These are phyloP conservation scores for Talaromyces verruculosus DNA, from an alignment of 2,329 filamentous ascomycete genomes.

Conservation along the genomic window DNA sequence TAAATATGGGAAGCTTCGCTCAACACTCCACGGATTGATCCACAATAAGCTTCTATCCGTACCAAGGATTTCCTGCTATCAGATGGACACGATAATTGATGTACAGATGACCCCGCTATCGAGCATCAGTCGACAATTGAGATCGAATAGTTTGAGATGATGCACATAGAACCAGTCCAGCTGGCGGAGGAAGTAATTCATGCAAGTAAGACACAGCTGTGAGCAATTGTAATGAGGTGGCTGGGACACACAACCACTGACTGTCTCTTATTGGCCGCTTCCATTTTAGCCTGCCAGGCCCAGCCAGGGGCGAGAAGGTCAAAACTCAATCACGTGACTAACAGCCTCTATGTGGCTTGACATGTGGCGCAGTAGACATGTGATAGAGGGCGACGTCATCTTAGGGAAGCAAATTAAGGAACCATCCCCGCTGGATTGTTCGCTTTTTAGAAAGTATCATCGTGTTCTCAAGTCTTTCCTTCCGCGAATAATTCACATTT, in stretches of 20 bases:
- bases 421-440: not conserved
- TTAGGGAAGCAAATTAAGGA: not conserved
- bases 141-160: not conserved
- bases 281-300: not conserved
- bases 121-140: constrained; percentile 2
- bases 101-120: constrained; percentile 7
- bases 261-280: not conserved
- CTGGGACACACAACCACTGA: constrained; percentile 12
- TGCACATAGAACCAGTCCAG: constrained; percentile 8
- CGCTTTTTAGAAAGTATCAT: not conserved
- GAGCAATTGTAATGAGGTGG: constrained; percentile 7
- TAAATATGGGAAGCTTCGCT: not conserved
- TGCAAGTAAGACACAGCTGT: constrained; percentile 17
- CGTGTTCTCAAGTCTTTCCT: not conserved
- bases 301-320: constrained; percentile 2
- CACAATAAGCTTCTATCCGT: not conserved
- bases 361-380: constrained; percentile 18
- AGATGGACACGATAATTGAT: not conserved
- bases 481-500: not conserved
- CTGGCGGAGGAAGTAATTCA: constrained; percentile 10
- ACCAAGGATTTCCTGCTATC: not conserved
- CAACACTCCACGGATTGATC: not conserved
- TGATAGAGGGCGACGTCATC: constrained; percentile 19
- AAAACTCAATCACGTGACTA: constrained; percentile 12
- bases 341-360: constrained; percentile 14